Evolutionary conservation across 1,284 basidiomycete genomes (phyloP).

Genomic region (Marasmius oreades): DNA sequence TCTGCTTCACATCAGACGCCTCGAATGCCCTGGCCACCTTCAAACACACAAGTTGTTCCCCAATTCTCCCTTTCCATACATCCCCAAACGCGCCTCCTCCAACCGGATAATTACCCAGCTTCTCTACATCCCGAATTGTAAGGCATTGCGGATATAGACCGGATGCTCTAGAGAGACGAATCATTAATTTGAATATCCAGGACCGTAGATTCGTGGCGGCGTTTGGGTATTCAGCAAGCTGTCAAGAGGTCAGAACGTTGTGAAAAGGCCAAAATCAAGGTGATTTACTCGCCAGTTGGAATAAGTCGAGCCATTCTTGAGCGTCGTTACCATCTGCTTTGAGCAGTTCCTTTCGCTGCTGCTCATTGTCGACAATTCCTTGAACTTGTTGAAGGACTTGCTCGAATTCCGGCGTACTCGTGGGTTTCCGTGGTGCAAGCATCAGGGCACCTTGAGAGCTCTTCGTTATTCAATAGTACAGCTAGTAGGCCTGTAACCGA

Average conservation of each 20-base stretch:
- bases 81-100: too few relatives aligned
- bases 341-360: neutral
- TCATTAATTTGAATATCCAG: neutral
- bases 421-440: neutral
- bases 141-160: neutral
- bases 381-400: neutral
- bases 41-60: too few relatives aligned
- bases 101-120: neutral
- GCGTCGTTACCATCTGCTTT: neutral
- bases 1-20: too few relatives aligned
- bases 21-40: too few relatives aligned
- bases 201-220: neutral
- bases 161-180: neutral
- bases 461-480: too few relatives aligned
- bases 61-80: neutral
- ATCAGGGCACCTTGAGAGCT: too few relatives aligned
- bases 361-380: neutral
- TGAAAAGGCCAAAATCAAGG: too few relatives aligned
- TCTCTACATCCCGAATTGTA: neutral
- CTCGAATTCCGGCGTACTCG: neutral
- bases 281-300: neutral
- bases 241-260: too few relatives aligned
- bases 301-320: neutral
- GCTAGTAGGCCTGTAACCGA: too few relatives aligned
- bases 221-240: neutral